Evolutionary conservation across 495 filamentous ascomycete species (phyloP), one percentile per base, ranked within the genome.

Genomic region (Penicillium lividum): DNA sequence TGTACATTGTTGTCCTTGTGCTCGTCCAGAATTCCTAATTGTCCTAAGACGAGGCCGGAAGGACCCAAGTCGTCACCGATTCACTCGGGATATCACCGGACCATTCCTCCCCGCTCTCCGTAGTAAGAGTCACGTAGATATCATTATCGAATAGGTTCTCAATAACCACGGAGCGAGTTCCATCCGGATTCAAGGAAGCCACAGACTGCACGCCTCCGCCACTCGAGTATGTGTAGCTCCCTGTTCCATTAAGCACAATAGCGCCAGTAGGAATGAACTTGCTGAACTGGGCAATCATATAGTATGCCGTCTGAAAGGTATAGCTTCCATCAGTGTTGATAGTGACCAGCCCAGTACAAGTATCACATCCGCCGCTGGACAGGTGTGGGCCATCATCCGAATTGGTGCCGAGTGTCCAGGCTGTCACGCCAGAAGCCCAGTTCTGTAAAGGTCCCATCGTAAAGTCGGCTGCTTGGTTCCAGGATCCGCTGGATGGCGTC

Each of bases 211-310:
- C 34, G 16, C 77, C 79, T 11, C 56, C 57, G 31, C 75, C 74
- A 48, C 62, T 68, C 4, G 65, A 64, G 59, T 79, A 80, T 10
- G 74, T 78, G 48, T 77, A 80, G 54, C 78, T 81, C 0, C 80
- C 79, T 7, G 64, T 71, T 7, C 76, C 78, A 66, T 59, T 66
- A 9, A 83, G 62, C 34, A 82, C 71, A 13, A 70, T 69, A 0
- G 81, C 78, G 38, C 80, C 80, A 15, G 70, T 71, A 16, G 79
- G 76, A 56, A 85, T 83, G 60, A 82, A 85, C 63, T 78, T 82
- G 64, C 76, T 80, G 64, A 80, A 82, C 57, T 85, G 82, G 11
- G 79, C 80, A 46, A 85, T 73, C 73, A 80, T 81, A 52, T 84
- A 84, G 64, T 84, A 84, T 43, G 81, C 80, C 2, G 76, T 70